Evolutionary conservation across 345 rosid genomes (phyloP), one percentile per base, ranked within the genome.

Genomic region (Brassica juncea): DNA sequence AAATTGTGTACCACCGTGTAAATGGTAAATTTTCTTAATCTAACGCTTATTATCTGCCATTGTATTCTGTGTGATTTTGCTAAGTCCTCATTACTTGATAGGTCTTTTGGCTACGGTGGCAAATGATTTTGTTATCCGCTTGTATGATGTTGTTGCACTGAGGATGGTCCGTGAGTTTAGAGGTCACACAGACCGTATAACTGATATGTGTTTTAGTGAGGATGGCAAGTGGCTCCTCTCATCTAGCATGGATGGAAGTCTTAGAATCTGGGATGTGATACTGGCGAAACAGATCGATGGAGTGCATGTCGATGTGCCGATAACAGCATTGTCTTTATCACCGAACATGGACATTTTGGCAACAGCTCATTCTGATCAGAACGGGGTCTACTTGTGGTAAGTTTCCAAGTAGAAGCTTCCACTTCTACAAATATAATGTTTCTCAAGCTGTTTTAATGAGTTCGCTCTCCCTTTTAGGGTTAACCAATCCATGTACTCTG

Each of bases 151-250:
- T 72, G 88, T 88, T 72, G 85, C 97, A 9, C 75, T 84, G 79
- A 87, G 89, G 86, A 84, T 95, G 91, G 97, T 91, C 80, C 97
- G 99, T 81, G 89, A 90, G 81, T 95, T 95, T 86, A 92, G 88
- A 87, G 99, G 98, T 49, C 99, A 95, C 59, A 80, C 90, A 32
- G 99, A 95, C 80, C 92, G 98, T 64, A 71, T 91, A 70, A 91
- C 94, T 14, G 99, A 91, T 83, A 16, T 91, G 78, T 95, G 97
- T 82, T 95, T 91, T 76, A 91, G 97, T 59, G 97, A 91, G 81
- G 98, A 93, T 86, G 98, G 99, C 39, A 95, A 95, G 83, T 95
- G 99, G 99, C 89, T 95, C 66, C 68, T 93, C 79, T 93, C 97
- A 72, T 89, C 93, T 71, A 90, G 99, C 81, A 93, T 93, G 99